phyloP scores from a whole-genome alignment of 192 early-diverging fungal species.

The Coemansia sp. region DNA sequence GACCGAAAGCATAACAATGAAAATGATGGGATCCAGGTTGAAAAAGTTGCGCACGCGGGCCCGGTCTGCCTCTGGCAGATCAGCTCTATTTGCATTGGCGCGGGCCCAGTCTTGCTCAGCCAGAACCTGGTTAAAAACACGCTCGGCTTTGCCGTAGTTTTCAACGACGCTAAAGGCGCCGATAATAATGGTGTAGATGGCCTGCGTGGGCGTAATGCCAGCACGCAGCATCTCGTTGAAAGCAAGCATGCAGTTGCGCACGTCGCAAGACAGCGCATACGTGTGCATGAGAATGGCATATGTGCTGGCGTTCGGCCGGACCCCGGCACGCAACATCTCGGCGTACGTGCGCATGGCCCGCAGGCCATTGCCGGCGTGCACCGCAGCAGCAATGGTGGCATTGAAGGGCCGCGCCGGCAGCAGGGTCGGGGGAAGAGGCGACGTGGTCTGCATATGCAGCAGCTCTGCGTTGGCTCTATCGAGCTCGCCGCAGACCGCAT shows the following conservation, averaged over 20 bases:
- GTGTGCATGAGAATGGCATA: conserved; percentile 77
- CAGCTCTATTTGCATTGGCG: background rate
- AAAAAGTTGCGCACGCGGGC: conserved; percentile 37
- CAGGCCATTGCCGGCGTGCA: conserved; percentile 55
- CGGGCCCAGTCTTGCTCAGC: conserved; percentile 38
- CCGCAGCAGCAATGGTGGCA: conserved; percentile 38
- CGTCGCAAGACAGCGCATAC: conserved; percentile 69
- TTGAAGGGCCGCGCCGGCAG: conserved; percentile 51
- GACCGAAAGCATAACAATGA: conserved; percentile 49
- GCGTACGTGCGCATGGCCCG: conserved; percentile 72
- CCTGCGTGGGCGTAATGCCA: conserved; percentile 37
- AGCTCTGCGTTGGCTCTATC: conserved; percentile 40
- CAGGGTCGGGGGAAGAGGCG: conserved; percentile 22
- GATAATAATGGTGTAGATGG: conserved; percentile 50
- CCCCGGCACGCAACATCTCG: conserved; percentile 77
- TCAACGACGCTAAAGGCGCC: conserved; percentile 26
- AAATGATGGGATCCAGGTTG: conserved; percentile 47
- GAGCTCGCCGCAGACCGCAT: conserved; percentile 39
- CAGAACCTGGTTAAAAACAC: conserved; percentile 35
- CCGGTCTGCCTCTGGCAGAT: conserved; percentile 13
- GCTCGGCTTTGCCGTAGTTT: conserved; percentile 25
- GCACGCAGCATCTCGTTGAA: conserved; percentile 62
- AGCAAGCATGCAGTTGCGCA: conserved; percentile 62
- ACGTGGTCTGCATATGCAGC: conserved; percentile 20
- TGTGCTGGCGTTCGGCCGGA: conserved; percentile 70